Conservation (phyloP, 139 green algal genomes). For the Coelastrella sp. region DNA sequence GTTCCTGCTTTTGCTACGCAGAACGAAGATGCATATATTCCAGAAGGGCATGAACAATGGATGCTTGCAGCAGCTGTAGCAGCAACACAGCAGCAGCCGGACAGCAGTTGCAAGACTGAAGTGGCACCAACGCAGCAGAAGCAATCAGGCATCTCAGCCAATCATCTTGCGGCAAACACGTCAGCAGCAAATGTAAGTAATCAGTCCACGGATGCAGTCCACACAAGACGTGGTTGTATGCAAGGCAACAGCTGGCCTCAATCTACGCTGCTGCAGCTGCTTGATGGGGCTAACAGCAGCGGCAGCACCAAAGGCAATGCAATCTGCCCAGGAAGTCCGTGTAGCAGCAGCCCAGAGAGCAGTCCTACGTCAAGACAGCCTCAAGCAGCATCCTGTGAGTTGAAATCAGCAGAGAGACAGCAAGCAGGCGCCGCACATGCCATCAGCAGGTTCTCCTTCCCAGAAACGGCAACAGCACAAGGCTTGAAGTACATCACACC, state of each 20-base stretch:
- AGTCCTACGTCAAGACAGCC: background rate
- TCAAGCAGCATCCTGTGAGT: too few relatives aligned
- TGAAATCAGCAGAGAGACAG: too few relatives aligned
- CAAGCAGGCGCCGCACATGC: background rate
- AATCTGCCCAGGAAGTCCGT: background rate
- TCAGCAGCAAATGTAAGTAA: background rate
- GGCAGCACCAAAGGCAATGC: slow-evolving; percentile 24
- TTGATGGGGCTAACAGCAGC: background rate
- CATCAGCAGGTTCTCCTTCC: slow-evolving; percentile 22
- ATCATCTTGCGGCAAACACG: too few relatives aligned
- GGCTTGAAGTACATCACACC: slow-evolving; percentile 30
- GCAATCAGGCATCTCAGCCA: background rate
- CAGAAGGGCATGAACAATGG: too few relatives aligned
- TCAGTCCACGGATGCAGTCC: background rate
- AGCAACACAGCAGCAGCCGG: too few relatives aligned
- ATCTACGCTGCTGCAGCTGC: slow-evolving; percentile 1
- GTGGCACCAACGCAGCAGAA: background rate
- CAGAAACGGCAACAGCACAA: background rate
- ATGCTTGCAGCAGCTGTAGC: background rate
- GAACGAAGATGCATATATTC: too few relatives aligned
- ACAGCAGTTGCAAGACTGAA: too few relatives aligned
- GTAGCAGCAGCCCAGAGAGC: slow-evolving; percentile 18
- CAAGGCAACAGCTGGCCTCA: background rate
- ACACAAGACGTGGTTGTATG: too few relatives aligned
- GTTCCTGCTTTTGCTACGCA: too few relatives aligned